These are phyloP conservation scores for Cladophialophora psammophila DNA, from an alignment of 2,329 filamentous ascomycete genomes.

Conservation along the genomic window DNA sequence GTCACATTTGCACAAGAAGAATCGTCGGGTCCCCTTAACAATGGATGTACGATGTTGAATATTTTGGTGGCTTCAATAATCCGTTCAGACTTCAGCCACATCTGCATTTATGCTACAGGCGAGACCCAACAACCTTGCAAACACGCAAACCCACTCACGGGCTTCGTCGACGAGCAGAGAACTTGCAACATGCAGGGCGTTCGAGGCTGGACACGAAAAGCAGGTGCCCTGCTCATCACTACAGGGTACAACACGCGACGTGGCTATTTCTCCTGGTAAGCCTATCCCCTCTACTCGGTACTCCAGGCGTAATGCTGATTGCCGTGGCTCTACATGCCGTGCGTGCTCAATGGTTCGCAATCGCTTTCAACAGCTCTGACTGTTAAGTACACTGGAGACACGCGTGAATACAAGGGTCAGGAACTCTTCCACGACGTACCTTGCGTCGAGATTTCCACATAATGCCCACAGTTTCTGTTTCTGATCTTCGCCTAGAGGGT, in stretches of 20 bases:
- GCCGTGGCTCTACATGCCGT: background rate
- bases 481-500: conserved; percentile 6
- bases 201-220: background rate
- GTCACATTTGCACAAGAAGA: background rate
- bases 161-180: background rate
- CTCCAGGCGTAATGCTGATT: conserved; percentile 4
- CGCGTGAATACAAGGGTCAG: background rate
- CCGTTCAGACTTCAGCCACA: conserved; percentile 14
- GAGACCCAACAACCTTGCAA: conserved; percentile 16
- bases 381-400: background rate
- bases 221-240: background rate
- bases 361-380: background rate
- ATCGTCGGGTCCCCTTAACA: background rate
- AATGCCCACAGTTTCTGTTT: conserved; percentile 1
- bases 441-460: background rate
- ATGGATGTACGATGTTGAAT: background rate
- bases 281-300: background rate
- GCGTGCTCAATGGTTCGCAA: background rate
- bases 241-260: background rate
- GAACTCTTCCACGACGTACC: background rate
- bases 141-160: background rate
- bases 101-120: background rate
- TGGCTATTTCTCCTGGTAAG: background rate
- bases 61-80: conserved; percentile 1
- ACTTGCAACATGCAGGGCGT: too few species aligned